Percentiles rank a stretch among this genome's conserved stretches.
Conservation (phyloP, 1,284 basidiomycete genomes). For the Ceratobasidium sp. region DNA sequence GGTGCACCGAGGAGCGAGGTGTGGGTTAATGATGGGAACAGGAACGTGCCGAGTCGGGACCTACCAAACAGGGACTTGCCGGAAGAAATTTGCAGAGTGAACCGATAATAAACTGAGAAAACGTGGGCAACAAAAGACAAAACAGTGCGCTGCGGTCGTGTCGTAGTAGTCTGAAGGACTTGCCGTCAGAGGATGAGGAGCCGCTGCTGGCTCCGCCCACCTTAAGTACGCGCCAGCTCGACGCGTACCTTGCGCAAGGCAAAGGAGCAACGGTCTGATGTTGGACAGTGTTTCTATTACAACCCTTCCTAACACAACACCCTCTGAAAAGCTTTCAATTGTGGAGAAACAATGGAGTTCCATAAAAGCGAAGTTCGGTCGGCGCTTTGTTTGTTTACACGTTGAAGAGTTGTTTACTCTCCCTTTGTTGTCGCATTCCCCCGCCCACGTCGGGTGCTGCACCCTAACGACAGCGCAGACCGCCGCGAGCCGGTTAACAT, state of each 20-base stretch:
- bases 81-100: slow-evolving; percentile 37
- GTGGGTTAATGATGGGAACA: slow-evolving; percentile 43
- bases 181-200: slow-evolving; percentile 32
- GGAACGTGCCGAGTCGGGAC: slow-evolving; percentile 44
- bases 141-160: slow-evolving; percentile 43
- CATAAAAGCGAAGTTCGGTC: slow-evolving; percentile 12
- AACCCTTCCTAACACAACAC: slow-evolving; percentile 19
- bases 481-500: background rate
- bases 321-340: slow-evolving; percentile 26
- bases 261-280: slow-evolving; percentile 25
- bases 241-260: slow-evolving; percentile 17
- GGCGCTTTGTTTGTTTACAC: slow-evolving; percentile 33
- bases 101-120: slow-evolving; percentile 38
- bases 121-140: slow-evolving; percentile 31
- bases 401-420: slow-evolving; percentile 22
- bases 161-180: slow-evolving; percentile 30
- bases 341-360: slow-evolving; percentile 36
- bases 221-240: slow-evolving; percentile 27
- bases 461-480: slow-evolving; percentile 3
- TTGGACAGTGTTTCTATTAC: slow-evolving; percentile 35
- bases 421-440: slow-evolving; percentile 20
- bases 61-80: slow-evolving; percentile 43
- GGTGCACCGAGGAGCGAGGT: slow-evolving; percentile 32
- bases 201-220: background rate
- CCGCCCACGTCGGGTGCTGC: background rate